These are phyloP conservation scores for Lachnellula occidentalis DNA, from an alignment of 2,329 filamentous ascomycete genomes.

Conservation along the genomic window DNA sequence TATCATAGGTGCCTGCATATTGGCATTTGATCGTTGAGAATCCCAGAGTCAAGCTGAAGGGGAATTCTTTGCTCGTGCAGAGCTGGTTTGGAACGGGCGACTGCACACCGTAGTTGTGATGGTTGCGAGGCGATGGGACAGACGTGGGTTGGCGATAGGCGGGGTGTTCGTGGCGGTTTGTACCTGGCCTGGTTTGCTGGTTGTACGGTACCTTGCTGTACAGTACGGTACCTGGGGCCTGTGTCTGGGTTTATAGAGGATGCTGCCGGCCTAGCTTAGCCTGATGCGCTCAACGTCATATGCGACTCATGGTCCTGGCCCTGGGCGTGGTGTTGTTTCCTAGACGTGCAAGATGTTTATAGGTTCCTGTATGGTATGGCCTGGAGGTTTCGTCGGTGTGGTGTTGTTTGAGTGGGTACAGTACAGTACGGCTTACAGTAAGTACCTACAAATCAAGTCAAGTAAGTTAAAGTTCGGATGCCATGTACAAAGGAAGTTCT, in stretches of 20 bases:
- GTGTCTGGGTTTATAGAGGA: neutral
- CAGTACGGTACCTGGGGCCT: constrained; percentile 4
- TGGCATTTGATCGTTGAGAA: constrained; percentile 32
- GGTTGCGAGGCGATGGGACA: too few species aligned
- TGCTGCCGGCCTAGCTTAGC: neutral
- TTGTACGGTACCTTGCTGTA: neutral
- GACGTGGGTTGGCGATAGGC: neutral
- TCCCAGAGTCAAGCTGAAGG: constrained; percentile 33
- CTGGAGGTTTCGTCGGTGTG: neutral
- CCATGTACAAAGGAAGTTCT: too few species aligned
- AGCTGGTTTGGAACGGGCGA: neutral
- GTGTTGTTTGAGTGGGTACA: too few species aligned
- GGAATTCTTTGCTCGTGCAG: constrained; percentile 12
- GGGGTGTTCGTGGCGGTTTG: neutral
- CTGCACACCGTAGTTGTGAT: neutral
- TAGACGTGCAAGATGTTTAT: neutral
- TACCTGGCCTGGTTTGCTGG: too few species aligned
- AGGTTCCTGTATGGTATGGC: neutral
- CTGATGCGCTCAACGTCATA: constrained; percentile 12
- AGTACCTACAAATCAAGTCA: too few species aligned
- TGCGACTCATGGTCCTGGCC: constrained; percentile 19
- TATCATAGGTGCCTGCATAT: constrained; percentile 83
- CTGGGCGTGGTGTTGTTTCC: neutral
- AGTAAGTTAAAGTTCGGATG: too few species aligned
- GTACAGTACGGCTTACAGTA: too few species aligned